Percentiles rank a stretch among this genome's conserved stretches.
Conservation (phyloP, 2,329 filamentous ascomycete species). For the Dichotomopilus funicola region DNA sequence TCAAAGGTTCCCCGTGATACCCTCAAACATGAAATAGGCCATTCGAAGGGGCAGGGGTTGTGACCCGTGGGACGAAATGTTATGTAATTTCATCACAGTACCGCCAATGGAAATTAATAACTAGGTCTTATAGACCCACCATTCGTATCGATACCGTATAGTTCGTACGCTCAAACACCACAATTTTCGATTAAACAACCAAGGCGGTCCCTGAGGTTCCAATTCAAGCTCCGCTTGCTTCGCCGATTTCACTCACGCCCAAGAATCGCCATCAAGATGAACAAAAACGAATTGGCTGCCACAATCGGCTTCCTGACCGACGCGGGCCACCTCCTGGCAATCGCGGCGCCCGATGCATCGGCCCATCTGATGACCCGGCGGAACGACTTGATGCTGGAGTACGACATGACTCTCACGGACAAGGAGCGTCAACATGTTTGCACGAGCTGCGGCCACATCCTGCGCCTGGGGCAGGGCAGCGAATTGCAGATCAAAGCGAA, state of each 20-base stretch:
- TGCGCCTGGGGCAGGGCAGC: conserved; percentile 45
- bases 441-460: conserved; percentile 54
- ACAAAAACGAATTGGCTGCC: conserved; percentile 15
- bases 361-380: conserved; percentile 53
- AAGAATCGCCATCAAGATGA: conserved; percentile 7
- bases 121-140: too few species aligned
- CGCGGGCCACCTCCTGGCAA: conserved; percentile 51
- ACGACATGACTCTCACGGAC: conserved; percentile 39
- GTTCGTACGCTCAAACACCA: too few species aligned
- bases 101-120: too few species aligned
- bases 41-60: too few species aligned
- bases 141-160: too few species aligned
- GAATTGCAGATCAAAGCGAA: conserved; percentile 34
- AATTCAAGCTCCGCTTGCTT: not conserved
- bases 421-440: conserved; percentile 51
- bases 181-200: too few species aligned
- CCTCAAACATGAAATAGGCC: too few species aligned
- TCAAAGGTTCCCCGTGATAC: too few species aligned
- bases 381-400: conserved; percentile 42
- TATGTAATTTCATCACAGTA: too few species aligned
- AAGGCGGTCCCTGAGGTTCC: too few species aligned
- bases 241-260: not conserved
- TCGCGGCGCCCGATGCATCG: conserved; percentile 49
- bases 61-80: too few species aligned
- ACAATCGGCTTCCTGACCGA: conserved; percentile 45